These are phyloP conservation scores for Chernovozyma sophiae-reginae DNA, from an alignment of 1,139 yeast species.

Conservation along the genomic window DNA sequence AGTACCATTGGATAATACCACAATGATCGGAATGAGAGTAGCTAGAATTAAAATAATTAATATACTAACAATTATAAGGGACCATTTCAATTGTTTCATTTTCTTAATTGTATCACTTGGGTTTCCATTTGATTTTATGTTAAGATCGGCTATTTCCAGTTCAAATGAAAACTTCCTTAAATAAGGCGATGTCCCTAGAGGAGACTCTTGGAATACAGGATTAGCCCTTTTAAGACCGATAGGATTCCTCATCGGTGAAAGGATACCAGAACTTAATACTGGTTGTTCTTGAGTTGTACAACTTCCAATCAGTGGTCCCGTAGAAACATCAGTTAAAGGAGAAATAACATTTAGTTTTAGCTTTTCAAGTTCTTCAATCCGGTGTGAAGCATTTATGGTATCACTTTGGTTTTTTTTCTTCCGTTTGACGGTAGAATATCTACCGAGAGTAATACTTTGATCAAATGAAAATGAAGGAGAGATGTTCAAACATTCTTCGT, in stretches of 20 bases:
- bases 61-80: background rate
- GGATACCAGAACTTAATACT: constrained; percentile 2
- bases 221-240: background rate
- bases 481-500: too few relatives aligned
- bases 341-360: background rate
- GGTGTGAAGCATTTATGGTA: too few relatives aligned
- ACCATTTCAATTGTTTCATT: background rate
- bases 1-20: constrained; percentile 21
- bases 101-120: background rate
- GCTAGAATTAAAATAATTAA: constrained; percentile 13
- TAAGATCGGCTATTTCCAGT: background rate
- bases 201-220: background rate
- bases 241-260: background rate
- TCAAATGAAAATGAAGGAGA: background rate
- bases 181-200: constrained; percentile 2
- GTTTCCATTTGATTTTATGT: too few relatives aligned
- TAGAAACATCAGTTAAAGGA: background rate
- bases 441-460: background rate
- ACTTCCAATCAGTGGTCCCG: background rate
- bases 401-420: too few relatives aligned
- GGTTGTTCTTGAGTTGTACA: background rate
- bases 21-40: constrained; percentile 19
- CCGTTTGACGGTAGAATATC: background rate
- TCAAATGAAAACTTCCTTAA: constrained; percentile 4
- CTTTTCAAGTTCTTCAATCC: background rate